Percentiles rank a stretch among this genome's conserved stretches.
These are phyloP conservation scores for Fusarium mexicanum DNA, from an alignment of 2,329 filamentous ascomycete species.

Conservation along the genomic window DNA sequence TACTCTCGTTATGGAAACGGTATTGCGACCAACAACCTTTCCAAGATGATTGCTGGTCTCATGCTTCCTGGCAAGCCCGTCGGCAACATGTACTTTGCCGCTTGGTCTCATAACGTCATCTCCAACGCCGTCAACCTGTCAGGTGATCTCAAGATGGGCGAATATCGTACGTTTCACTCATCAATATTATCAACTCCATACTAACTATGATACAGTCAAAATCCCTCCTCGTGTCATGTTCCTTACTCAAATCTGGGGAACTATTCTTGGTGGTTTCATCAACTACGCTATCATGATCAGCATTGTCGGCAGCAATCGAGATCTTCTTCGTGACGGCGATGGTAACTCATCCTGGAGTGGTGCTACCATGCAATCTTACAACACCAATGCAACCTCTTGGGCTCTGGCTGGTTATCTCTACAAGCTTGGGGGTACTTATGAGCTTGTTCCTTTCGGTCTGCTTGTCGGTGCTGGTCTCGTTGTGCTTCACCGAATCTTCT, in stretches of 20 bases:
- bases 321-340: conserved; percentile 55
- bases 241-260: conserved; percentile 64
- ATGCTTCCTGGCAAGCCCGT: conserved; percentile 60
- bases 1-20: conserved; percentile 65
- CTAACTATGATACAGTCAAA: conserved; percentile 53
- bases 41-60: conserved; percentile 65
- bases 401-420: conserved; percentile 65
- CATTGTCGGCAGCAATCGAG: conserved; percentile 61
- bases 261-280: conserved; percentile 61
- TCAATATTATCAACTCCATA: rapidly evolving
- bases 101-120: conserved; percentile 68
- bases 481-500: conserved; percentile 54
- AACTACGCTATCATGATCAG: conserved; percentile 66
- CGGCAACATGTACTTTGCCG: conserved; percentile 68
- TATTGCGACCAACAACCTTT: conserved; percentile 67
- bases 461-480: conserved; percentile 58
- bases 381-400: conserved; percentile 59
- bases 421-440: conserved; percentile 53
- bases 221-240: conserved; percentile 66
- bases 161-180: conserved; percentile 57
- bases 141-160: conserved; percentile 66
- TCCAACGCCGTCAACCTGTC: conserved; percentile 59
- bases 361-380: conserved; percentile 59
- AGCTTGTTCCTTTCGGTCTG: conserved; percentile 61
- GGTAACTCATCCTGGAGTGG: conserved; percentile 64